Evolutionary conservation across 1,284 basidiomycete genomes (phyloP).

Genomic region (Cryptococcus sp.): DNA sequence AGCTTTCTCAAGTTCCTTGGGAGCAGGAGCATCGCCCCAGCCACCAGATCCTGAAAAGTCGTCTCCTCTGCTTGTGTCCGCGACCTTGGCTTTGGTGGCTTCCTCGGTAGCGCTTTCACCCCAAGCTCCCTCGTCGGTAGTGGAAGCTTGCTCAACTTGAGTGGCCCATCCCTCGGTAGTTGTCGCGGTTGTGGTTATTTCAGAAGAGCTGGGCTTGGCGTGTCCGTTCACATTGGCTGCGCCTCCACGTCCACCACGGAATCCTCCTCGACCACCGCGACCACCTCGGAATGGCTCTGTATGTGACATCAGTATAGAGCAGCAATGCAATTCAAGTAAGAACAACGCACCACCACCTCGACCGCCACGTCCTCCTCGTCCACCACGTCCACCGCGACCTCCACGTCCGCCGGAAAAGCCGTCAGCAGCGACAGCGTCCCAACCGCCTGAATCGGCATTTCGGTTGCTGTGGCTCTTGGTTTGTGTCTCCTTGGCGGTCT

Average conservation of each 20-base stretch:
- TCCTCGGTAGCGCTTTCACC: conserved; percentile 14
- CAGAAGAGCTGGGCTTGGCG: conserved; percentile 15
- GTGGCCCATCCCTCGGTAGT: conserved; percentile 43
- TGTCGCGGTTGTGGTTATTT: conserved; percentile 42
- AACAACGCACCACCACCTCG: conserved; percentile 35
- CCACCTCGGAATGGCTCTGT: conserved; percentile 39
- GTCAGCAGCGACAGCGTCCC: conserved; percentile 35
- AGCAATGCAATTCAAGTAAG: conserved; percentile 1
- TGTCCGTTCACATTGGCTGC: conserved; percentile 30
- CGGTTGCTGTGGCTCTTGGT: conserved; percentile 38
- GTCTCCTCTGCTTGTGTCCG: conserved; percentile 35
- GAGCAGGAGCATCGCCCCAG: conserved; percentile 46
- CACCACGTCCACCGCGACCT: conserved; percentile 40
- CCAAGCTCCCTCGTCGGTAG: conserved; percentile 28
- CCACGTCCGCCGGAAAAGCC: conserved; percentile 30
- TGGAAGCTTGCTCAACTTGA: conserved; percentile 43
- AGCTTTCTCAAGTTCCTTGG: conserved; percentile 45
- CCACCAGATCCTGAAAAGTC: conserved; percentile 47
- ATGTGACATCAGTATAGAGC: conserved; percentile 2
- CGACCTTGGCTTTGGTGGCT: conserved; percentile 6
- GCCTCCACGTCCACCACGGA: conserved; percentile 45
- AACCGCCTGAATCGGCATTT: conserved; percentile 50
- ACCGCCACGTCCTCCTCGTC: conserved; percentile 47
- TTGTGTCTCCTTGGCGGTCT: conserved; percentile 28
- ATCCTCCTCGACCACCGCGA: conserved; percentile 44